A percentile compares a stretch with the other conserved stretches of the same genome.
phyloP scores from a whole-genome alignment of 148 eudicot species.

The Amaranthus cruentus region DNA sequence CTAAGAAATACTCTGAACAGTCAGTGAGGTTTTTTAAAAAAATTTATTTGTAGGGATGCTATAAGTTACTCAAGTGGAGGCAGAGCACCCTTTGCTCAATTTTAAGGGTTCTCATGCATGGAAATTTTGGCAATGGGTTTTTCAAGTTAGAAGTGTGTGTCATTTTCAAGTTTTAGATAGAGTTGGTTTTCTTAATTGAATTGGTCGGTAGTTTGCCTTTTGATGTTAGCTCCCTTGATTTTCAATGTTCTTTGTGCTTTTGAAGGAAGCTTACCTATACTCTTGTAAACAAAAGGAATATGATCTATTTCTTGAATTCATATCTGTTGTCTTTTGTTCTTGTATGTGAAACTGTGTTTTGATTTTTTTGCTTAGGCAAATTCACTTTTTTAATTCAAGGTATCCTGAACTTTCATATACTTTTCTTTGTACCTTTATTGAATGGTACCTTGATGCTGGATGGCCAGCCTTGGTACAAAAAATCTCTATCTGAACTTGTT shows the following conservation, averaged over 20 bases:
- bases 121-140: too few relatives aligned
- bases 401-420: neutral
- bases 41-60: neutral
- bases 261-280: too few relatives aligned
- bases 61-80: neutral
- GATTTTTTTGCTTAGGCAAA: neutral
- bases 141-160: neutral
- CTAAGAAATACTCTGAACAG: too few relatives aligned
- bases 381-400: neutral
- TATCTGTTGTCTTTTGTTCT: neutral
- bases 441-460: neutral
- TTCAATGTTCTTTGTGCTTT: neutral
- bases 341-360: neutral
- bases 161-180: too few relatives aligned
- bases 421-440: neutral
- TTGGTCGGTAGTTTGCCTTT: neutral
- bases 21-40: too few relatives aligned
- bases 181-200: neutral
- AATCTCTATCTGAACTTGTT: neutral
- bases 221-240: neutral
- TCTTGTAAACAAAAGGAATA: too few relatives aligned
- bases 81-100: too few relatives aligned
- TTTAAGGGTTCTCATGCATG: too few relatives aligned
- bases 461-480: neutral
- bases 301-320: too few relatives aligned